Conservation (phyloP, 371 early-diverging fungal genomes). For the Apophysomyces ossiformis region DNA sequence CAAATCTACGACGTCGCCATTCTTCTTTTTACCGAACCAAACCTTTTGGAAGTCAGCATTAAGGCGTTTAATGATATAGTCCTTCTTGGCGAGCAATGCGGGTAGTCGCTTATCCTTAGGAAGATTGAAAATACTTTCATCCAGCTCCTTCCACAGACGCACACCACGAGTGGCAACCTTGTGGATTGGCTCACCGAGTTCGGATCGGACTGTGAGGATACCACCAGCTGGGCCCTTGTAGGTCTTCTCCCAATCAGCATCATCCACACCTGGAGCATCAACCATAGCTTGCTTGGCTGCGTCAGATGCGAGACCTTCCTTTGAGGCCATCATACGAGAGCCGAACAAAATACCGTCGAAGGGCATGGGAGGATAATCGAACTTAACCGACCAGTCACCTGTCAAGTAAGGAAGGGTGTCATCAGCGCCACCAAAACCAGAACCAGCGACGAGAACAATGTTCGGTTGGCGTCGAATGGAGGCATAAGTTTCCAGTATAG, state of each 20-base stretch:
- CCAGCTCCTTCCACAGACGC: conserved; percentile 93
- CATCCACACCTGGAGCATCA: conserved; percentile 86
- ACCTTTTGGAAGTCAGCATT: conserved; percentile 93
- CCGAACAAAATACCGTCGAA: conserved; percentile 95
- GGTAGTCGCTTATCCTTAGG: conserved; percentile 89
- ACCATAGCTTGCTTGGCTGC: conserved; percentile 93
- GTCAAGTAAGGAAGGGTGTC: conserved; percentile 94
- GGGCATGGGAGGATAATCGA: conserved; percentile 94
- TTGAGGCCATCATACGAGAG: conserved; percentile 95
- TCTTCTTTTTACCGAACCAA: conserved; percentile 93
- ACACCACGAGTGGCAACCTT: conserved; percentile 97
- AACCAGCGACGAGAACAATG: conserved; percentile 90
- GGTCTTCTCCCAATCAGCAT: conserved; percentile 92
- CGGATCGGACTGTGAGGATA: conserved; percentile 92
- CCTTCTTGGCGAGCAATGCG: conserved; percentile 85
- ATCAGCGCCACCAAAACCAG: conserved; percentile 91
- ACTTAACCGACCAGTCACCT: conserved; percentile 89
- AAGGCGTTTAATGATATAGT: conserved; percentile 89
- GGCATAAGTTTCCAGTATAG: conserved; percentile 92
- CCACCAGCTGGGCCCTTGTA: conserved; percentile 92
- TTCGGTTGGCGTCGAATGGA: conserved; percentile 87
- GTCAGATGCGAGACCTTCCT: conserved; percentile 85
- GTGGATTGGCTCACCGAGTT: conserved; percentile 97
- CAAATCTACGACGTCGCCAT: conserved; percentile 77
- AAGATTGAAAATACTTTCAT: conserved; percentile 87